These are phyloP conservation scores for Sugiyamaella sp. DNA, from an alignment of 1,139 yeast genomes.

Conservation along the genomic window DNA sequence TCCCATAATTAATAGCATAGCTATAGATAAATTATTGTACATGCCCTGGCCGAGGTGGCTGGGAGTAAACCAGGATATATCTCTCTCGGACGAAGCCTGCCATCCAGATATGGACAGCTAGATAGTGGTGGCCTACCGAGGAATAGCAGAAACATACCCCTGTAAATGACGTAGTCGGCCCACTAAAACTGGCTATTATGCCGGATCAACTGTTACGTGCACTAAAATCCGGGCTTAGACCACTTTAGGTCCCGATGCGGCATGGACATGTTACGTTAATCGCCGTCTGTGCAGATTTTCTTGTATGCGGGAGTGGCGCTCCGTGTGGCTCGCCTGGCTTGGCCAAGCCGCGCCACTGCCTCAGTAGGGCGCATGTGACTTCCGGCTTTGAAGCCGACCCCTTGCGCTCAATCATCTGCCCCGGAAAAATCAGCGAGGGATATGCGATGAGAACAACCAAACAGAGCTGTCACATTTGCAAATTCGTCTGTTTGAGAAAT, in stretches of 20 bases:
- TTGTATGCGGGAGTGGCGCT: not conserved
- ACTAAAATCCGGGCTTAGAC: conserved; percentile 5
- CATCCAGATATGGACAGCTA: no score
- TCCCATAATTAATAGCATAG: no score
- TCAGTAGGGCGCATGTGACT: not conserved
- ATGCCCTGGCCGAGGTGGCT: no score
- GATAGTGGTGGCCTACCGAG: no score
- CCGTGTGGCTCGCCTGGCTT: not conserved
- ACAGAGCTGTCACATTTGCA: not conserved
- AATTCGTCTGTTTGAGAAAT: not conserved
- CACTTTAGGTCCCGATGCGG: conserved; percentile 1
- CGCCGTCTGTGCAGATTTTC: not conserved
- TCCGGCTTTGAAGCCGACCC: not conserved
- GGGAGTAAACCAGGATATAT: no score
- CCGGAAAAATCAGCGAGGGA: not conserved
- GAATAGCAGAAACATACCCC: not conserved
- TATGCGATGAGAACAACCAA: not conserved
- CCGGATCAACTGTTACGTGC: not conserved
- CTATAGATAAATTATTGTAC: no score
- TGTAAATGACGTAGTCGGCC: not conserved
- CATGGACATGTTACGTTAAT: conserved; percentile 8
- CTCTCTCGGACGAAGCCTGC: no score
- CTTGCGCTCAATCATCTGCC: not conserved
- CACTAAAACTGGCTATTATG: not conserved
- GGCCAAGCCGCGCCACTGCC: conserved; percentile 4